Evolutionary conservation across 352 stramenopile species (phyloP).

Genomic region (Pythium apleroticum): DNA sequence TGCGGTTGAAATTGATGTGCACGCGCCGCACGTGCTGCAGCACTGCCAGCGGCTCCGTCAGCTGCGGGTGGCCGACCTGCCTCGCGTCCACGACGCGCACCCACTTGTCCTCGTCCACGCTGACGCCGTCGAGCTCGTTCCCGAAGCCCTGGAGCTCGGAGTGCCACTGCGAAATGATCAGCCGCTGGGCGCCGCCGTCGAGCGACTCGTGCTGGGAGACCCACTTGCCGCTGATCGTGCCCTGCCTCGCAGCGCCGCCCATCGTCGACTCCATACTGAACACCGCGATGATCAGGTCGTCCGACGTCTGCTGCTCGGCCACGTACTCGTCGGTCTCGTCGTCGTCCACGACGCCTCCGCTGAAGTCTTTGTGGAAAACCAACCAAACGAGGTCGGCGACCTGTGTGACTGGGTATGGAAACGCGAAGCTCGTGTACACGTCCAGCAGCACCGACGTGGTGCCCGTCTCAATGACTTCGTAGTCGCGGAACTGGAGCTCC

Average conservation of each 20-base stretch:
- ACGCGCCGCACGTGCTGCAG: slow-evolving; percentile 19
- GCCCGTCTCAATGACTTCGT: neutral
- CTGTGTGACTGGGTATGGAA: neutral
- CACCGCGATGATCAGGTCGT: neutral
- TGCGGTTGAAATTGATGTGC: neutral
- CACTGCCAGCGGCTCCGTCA: slow-evolving; percentile 11
- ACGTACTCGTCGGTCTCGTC: neutral
- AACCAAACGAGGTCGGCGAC: neutral
- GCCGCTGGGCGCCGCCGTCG: neutral
- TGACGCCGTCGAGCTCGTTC: slow-evolving; percentile 9
- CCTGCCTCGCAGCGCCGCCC: neutral
- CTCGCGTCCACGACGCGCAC: slow-evolving; percentile 11
- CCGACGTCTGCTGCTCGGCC: neutral
- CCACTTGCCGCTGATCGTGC: slow-evolving; percentile 12
- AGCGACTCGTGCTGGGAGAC: neutral
- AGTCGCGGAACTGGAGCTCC: slow-evolving; percentile 2
- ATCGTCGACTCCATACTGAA: slow-evolving; percentile 1
- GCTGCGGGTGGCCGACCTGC: slow-evolving; percentile 8
- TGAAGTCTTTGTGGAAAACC: neutral
- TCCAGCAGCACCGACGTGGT: neutral
- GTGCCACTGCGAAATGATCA: slow-evolving; percentile 10
- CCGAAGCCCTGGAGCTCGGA: slow-evolving; percentile 4
- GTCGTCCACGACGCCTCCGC: neutral
- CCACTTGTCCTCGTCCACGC: slow-evolving; percentile 14
- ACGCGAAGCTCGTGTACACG: neutral